Base-by-base conservation (phyloP, 129 eudicot species). In the Logfia minima region DNA sequence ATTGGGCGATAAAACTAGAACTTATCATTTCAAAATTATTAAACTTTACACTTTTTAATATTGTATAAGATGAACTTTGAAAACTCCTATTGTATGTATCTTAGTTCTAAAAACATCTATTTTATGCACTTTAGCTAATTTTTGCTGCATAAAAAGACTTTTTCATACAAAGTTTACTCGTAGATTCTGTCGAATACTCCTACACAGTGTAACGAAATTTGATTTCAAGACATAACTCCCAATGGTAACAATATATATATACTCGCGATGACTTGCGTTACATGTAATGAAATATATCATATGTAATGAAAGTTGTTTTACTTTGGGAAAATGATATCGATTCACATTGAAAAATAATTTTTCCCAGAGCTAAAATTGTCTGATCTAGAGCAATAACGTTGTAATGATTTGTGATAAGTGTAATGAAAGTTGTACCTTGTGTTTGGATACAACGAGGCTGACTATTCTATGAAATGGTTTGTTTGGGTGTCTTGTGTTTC, bases 401-500 rank as follows among this genome's bases (percentile, higher is more conserved):
- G 68, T 16, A 65, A 18, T 39, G 26, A 39, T 32, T 29, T 18
- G 48, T 35, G 14, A 11, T 17, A 21, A 41, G 60, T 29, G 43
- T 19, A 21, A 74, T 60, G 37, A 74, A 80, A 67, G 75, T 68
- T 60, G 76, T 81, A 75, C 84, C 80, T 81, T 53, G 68, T n/a
- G 2, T 45, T 56, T 55, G 56, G 68, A 56, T 35, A 56, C 55
- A 63, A 45, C 59, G 43, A 75, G 11, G 71, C 62, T 4, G 71
- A 75, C 63, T 32, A 63, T 69, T 55, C 28, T 4, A 66, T 29
- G 51, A 76, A 65, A 76, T 76, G 80, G 72, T 21, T 67, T 39
- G 84, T 75, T 81, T 75, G 80, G 72, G 11, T 35, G 88, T 66
- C 89, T 92, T 95, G 53, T 92, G 97, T 86, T 92, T 95, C 75